Evolutionary conservation across 345 rosid genomes (phyloP).

Genomic region (Moricandia arvensis): DNA sequence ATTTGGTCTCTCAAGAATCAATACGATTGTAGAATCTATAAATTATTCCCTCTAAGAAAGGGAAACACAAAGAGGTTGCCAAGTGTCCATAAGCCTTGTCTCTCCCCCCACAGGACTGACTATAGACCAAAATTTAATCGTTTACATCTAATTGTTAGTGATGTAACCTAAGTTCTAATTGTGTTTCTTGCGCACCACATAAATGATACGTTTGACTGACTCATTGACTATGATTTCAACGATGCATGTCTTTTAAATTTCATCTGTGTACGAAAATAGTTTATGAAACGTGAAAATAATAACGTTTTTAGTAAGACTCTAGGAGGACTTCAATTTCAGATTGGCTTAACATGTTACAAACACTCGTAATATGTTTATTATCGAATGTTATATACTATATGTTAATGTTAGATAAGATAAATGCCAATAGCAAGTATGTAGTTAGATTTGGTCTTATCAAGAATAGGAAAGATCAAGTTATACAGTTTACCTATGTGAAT

Average conservation of each 20-base stretch:
- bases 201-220: constrained; percentile 29
- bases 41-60: constrained; percentile 17
- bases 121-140: not conserved
- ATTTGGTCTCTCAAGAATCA: not conserved
- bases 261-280: not conserved
- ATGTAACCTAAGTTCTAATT: not conserved
- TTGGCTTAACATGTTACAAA: not conserved
- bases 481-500: not conserved
- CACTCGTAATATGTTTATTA: not conserved
- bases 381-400: not conserved
- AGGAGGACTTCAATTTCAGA: not conserved
- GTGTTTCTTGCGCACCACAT: constrained; percentile 18
- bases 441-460: not conserved
- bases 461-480: not conserved
- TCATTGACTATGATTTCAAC: constrained; percentile 17
- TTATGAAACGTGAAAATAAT: not conserved
- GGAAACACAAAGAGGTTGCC: constrained; percentile 18
- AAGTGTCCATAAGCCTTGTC: constrained; percentile 18
- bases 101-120: not conserved
- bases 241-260: not conserved
- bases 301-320: not conserved
- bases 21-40: not conserved
- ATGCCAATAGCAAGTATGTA: not conserved
- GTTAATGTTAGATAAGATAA: not conserved
- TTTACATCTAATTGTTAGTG: not conserved